These are phyloP conservation scores for Wickerhamomyces silvicola DNA, from an alignment of 805 yeast species.

Conservation along the genomic window DNA sequence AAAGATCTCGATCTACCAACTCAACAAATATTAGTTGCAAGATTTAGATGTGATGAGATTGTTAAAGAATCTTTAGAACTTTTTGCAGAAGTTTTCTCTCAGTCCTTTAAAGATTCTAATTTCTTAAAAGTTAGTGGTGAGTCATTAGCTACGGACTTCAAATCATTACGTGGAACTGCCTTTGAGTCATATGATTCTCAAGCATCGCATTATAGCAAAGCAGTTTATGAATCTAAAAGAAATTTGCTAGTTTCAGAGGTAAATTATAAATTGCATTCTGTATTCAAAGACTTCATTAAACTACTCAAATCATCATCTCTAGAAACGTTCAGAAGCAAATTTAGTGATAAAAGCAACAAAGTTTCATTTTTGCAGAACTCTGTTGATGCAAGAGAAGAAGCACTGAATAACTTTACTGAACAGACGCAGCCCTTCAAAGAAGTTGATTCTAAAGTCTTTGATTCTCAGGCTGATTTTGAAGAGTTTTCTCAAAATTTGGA, in stretches of 20 bases:
- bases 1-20: constrained; percentile 95
- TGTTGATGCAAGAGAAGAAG: constrained; percentile 23
- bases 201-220: constrained; percentile 68
- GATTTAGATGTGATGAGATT: constrained; percentile 92
- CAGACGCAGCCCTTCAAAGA: constrained; percentile 12
- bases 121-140: constrained; percentile 13
- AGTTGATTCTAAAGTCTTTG: constrained; percentile 18
- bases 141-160: constrained; percentile 37
- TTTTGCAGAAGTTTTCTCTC: constrained; percentile 10
- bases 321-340: constrained; percentile 20
- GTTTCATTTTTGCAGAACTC: constrained; percentile 28
- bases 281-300: constrained; percentile 37
- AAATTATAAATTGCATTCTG: constrained; percentile 36
- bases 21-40: constrained; percentile 90
- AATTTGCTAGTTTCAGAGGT: constrained; percentile 41
- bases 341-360: constrained; percentile 24
- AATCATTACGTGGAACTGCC: constrained; percentile 37
- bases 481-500: constrained; percentile 22
- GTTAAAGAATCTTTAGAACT: constrained; percentile 32
- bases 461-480: constrained; percentile 27
- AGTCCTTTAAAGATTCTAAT: constrained; percentile 5
- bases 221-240: constrained; percentile 64
- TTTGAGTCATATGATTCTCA: constrained; percentile 52
- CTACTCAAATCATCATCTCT: constrained; percentile 31
- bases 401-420: constrained; percentile 11